Evolutionary conservation across 1,284 basidiomycete species (phyloP), one percentile per base, ranked within the genome.

Genomic region (Trichosporon faecale): DNA sequence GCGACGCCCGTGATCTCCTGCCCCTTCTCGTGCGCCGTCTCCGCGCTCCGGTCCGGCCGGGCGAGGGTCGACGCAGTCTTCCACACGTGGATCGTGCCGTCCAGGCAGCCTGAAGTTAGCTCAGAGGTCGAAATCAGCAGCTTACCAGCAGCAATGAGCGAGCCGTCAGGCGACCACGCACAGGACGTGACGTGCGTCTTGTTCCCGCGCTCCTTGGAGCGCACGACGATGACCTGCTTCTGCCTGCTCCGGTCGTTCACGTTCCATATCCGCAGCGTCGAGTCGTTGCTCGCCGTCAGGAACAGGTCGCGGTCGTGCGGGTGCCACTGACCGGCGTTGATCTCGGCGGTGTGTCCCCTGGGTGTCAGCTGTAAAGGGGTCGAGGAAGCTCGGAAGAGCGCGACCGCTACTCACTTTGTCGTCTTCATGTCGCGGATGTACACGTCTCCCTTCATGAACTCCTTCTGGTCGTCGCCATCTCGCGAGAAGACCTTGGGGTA

Each of bases 361-460:
- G 11, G 5, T 0, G 46, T 71, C 29, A 57, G 57, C 55, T 63
- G n/a, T n/a, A n/a, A n/a, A n/a, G n/a, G n/a, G n/a, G n/a, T n/a
- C n/a, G n/a, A n/a, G n/a, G n/a, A n/a, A n/a, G n/a, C n/a, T n/a
- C n/a, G n/a, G n/a, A n/a, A n/a, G n/a, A n/a, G n/a, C n/a, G n/a
- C n/a, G 33, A 8, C 14, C 11, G 3, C 9, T 11, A 68, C 89
- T 75, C 76, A 94, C 94, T 89, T 87, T 70, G 97, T 99, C 79
- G 98, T 91, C 82, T 94, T 94, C 93, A 99, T 97, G 84, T 99
- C 97, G 67, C 97, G 90, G 77, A 99, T 92, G 80, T 98, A 99
- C 73, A 92, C 93, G 84, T 99, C 97, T 40, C 97, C 97, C 85
- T 98, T 97, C 80, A 93, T 87, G 81, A 89, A 97, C 74, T 91